Base-by-base conservation (phyloP, 2,329 filamentous ascomycete species). In the Falciphora oryzae region DNA sequence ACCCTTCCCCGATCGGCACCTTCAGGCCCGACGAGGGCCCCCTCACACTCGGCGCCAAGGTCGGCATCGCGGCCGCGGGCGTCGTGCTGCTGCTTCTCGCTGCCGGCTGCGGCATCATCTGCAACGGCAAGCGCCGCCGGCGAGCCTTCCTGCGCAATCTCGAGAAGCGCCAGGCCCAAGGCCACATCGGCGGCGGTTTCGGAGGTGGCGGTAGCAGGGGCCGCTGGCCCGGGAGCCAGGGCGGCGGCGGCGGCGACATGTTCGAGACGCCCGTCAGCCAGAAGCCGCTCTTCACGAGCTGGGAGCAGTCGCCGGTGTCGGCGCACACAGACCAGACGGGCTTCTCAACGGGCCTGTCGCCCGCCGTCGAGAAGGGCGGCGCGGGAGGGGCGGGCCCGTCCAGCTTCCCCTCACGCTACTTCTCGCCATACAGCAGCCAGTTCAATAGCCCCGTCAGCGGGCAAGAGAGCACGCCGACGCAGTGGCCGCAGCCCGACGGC, bases 361-460 rank as follows among this genome's bases (percentile, higher is more conserved):
- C 62, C 10, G 56, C 62, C 79, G 38, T 35, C 22, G 64, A 63
- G 62, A 59, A 65, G 27, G 64, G 56, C 66, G 58, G 61, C 65
- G 18, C 44, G 18, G 44, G 44, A 25, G 56, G n/a, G 13, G 62
- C 62, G 29, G 62, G 62, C n/a, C 62, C 62, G 13, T 63, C 66
- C 60, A 38, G 38, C 66, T 64, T 67, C 68, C 77, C 67, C 14
- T 74, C 77, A 1, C 79, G 77, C 8, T 85, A 87, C 73, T 81
- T 86, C 67, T 86, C 84, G 4, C 85, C 86, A 0, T 88, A 88
- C 70, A 79, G 78, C 27, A 86, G 84, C 57, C 83, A 85, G 66
- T 87, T 81, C 74, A 85, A 78, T 72, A 87, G 84, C 69, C 85
- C 85, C 0, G 77, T 85, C 66, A 83, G 78, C 63, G 80, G 75